Base-by-base conservation (phyloP, 306 rosid species). In the Dalbergia cochinchinensis region DNA sequence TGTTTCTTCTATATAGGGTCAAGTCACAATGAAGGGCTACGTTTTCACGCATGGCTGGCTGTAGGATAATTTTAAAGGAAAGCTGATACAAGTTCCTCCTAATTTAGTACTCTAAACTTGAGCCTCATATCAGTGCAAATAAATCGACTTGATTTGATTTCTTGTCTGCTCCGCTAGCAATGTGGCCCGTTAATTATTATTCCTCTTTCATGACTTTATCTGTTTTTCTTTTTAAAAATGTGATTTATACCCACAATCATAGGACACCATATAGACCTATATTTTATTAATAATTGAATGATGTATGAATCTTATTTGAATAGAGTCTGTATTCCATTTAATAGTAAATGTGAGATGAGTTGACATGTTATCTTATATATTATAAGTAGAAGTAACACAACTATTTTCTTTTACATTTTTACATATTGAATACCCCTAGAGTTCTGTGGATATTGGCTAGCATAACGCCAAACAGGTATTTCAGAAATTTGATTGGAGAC, bases 111-210 rank as follows among this genome's bases (percentile, higher is more conserved):
- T 60, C 5, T 11, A 13, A 60, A 60, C 65, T 5, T 1, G 16
- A 60, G 6, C 41, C 41, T 60, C 3, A 11, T 3, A 34, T 5
- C 68, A 34, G 44, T 7, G 9, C 0, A 63, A 3, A 14, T 14
- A 63, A 8, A 34, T 35, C 6, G 14, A 37, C 13, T 68, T 68
- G 73, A 67, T 42, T 44, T 44, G 58, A 68, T 68, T 68, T 45
- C 3, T 45, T 45, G 58, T 33, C 67, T 31, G 14, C 19, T 45
- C 41, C 5, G 37, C 58, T 19, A 22, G 22, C 58, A 66, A 47
- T 19, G 54, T 22, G 58, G 11, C 18, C 70, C 70, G 5, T 59
- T 61, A 20, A 26, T 26, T 26, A 19, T 68, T 68, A 14, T 44
- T 68, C 0, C 22, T 20, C 1, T 20, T 20, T n/a, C 18, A 19